phyloP scores from a whole-genome alignment of 2,329 filamentous ascomycete genomes.

The Colletotrichum salicis region DNA sequence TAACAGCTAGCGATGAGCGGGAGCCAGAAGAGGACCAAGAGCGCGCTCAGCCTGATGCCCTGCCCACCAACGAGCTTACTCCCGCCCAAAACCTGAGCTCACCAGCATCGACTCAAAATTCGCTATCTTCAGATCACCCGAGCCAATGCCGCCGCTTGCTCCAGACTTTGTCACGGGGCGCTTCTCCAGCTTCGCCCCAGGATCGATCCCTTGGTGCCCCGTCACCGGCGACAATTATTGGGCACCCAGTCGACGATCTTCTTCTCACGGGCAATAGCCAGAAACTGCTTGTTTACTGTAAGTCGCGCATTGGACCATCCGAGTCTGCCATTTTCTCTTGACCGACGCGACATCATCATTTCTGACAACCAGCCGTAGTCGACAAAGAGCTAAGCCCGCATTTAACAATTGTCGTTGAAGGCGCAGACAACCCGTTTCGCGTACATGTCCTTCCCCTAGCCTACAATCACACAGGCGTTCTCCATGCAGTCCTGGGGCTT shows the following conservation, averaged over 20 bases:
- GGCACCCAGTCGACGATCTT: not conserved
- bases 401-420: conserved; percentile 36
- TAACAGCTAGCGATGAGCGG: conserved; percentile 15
- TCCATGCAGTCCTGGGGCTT: conserved; percentile 43
- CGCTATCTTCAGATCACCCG: not conserved
- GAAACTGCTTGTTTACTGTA: conserved; percentile 14
- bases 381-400: conserved; percentile 37
- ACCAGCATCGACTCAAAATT: not conserved
- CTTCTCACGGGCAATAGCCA: not conserved
- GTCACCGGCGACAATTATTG: conserved; percentile 1
- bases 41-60: no score
- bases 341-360: not conserved
- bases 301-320: not conserved
- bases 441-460: conserved; percentile 40
- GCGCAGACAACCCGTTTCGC: conserved; percentile 39
- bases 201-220: not conserved
- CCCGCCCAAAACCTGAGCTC: not conserved
- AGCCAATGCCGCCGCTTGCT: not conserved
- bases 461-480: conserved; percentile 39
- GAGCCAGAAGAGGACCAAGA: not conserved
- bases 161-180: not conserved
- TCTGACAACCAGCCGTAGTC: conserved; percentile 32
- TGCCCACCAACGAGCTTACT: not conserved
- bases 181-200: not conserved
- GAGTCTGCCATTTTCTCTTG: not conserved